Evolutionary conservation across 1,284 basidiomycete species (phyloP).

Genomic region (Porogramme epimiltina): DNA sequence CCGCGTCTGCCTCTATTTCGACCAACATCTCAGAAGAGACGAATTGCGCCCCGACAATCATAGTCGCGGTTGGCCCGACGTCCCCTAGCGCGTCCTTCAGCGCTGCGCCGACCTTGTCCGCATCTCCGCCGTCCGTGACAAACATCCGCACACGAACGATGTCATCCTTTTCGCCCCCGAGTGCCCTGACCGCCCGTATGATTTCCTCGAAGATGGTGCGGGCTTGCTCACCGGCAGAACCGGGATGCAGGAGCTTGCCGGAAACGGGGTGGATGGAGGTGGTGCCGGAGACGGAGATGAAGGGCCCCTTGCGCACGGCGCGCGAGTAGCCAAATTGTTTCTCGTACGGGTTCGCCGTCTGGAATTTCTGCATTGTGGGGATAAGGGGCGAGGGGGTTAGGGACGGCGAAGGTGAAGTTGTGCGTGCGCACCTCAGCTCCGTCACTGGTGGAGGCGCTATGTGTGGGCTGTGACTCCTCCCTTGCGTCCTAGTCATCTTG

Average conservation of each 20-base stretch:
- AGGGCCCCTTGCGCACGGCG: constrained; percentile 48
- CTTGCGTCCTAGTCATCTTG: too few relatives aligned
- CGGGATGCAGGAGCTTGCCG: constrained; percentile 40
- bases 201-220: constrained; percentile 45
- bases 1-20: constrained; percentile 52
- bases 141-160: constrained; percentile 52
- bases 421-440: too few relatives aligned
- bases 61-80: constrained; percentile 49
- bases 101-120: constrained; percentile 43
- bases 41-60: constrained; percentile 49
- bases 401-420: too few relatives aligned
- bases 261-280: constrained; percentile 47
- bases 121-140: constrained; percentile 41
- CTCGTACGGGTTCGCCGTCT: constrained; percentile 50
- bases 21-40: constrained; percentile 48
- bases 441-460: too few relatives aligned
- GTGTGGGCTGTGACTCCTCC: too few relatives aligned
- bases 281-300: constrained; percentile 53
- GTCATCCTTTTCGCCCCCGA: constrained; percentile 44
- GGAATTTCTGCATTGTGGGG: constrained; percentile 21
- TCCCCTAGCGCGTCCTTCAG: constrained; percentile 45
- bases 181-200: constrained; percentile 38
- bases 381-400: too few relatives aligned
- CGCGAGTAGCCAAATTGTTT: constrained; percentile 49
- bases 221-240: constrained; percentile 48